Conservation (phyloP, 371 early-diverging fungal species). For the Smittium culicis region DNA sequence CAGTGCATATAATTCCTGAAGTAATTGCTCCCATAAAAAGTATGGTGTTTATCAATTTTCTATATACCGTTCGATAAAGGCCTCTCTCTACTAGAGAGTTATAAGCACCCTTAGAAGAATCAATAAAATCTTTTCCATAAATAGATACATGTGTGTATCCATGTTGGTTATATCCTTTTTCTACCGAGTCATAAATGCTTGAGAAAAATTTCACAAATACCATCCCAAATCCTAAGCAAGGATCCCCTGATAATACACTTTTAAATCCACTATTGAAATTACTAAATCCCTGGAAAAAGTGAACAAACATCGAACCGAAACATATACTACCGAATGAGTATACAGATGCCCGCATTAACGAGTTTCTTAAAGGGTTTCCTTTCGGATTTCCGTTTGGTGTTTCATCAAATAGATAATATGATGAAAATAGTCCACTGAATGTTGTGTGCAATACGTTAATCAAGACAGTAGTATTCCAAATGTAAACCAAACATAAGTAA, state of each 20-base stretch:
- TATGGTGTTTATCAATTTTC: conserved; percentile 55
- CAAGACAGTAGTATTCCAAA: conserved; percentile 68
- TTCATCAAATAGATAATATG: conserved; percentile 64
- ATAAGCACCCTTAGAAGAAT: conserved; percentile 78
- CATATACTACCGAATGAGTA: conserved; percentile 89
- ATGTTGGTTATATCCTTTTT: conserved; percentile 63
- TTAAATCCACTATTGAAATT: conserved; percentile 32
- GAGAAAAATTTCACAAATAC: conserved; percentile 41
- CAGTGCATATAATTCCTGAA: conserved; percentile 28
- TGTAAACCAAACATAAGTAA: conserved; percentile 59
- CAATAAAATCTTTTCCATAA: conserved; percentile 76
- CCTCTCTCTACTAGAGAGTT: conserved; percentile 66
- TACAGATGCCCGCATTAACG: conserved; percentile 70
- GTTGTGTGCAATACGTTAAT: conserved; percentile 65
- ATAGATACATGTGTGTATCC: conserved; percentile 85
- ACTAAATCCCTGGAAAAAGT: conserved; percentile 58
- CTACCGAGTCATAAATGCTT: conserved; percentile 38
- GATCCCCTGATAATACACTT: conserved; percentile 30
- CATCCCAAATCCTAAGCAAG: conserved; percentile 33
- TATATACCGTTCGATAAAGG: conserved; percentile 79
- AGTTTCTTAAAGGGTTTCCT: conserved; percentile 44
- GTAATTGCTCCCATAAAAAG: conserved; percentile 32
- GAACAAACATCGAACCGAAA: conserved; percentile 84
- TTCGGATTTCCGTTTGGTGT: conserved; percentile 37
- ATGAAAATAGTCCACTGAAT: conserved; percentile 61